Base-by-base conservation (phyloP, 2,329 filamentous ascomycete species). In the Sporothrix phasma region DNA sequence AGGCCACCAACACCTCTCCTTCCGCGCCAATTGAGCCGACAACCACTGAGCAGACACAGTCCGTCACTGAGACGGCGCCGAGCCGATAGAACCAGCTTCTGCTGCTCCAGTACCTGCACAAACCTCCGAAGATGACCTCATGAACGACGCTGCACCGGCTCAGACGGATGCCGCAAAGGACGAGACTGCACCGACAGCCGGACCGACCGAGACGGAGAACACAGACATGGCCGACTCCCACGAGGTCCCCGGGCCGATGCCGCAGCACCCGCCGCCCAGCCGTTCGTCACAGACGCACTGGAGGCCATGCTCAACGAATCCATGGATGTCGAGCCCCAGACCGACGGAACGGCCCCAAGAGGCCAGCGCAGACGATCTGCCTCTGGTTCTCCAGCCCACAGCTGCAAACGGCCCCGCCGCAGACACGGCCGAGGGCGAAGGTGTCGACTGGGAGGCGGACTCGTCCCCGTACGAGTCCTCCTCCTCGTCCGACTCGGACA, bases 391-490 rank as follows among this genome's bases (percentile, higher is more conserved):
- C 19, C 26, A 61, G 8, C n/a, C 7, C 13, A 22, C 39, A 47
- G 5, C 39, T 3, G n/a, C 22, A 24, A 26, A 31, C 19, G 61
- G 26, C 13, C 43, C 41, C 13, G 43, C 29, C 7, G 31, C 19
- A 22, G 17, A 53, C 46, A 31, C 39, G 49, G 61, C 46, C 39
- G 62, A 61, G 13, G 63, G 39, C 8, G 58, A 60, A 54, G 66
- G 45, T 1, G 59, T 61, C 11, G 92, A 97, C 74, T 97, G 91
- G 90, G 90, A 96, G 72, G 78, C 81, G 7, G 89, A 93, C 70
- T 92, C 88, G 1, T 90, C 88, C 0, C 88, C 88, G 0, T 88
- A 88, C 71, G 84, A 87, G 70, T 89, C 87, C 5, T 89, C 87
- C 5, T 89, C 84, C 3, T 61, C 49, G 13, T 45, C 53, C 22